These are phyloP conservation scores for Dendrostoma leiphaemia DNA, from an alignment of 2,329 filamentous ascomycete genomes.

Conservation along the genomic window DNA sequence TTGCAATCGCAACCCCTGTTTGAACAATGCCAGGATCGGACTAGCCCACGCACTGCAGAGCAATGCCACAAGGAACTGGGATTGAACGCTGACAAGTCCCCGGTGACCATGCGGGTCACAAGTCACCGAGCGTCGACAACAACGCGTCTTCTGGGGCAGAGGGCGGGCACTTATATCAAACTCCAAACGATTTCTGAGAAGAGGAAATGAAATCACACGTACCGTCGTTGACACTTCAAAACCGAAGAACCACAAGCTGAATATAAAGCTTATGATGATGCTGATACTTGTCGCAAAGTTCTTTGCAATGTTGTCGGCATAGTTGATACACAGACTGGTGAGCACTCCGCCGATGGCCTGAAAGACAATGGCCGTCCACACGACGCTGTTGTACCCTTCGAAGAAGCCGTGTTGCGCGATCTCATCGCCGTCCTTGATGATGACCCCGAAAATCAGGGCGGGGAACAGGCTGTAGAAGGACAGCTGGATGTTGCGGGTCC, in stretches of 20 bases:
- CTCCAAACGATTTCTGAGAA: no score
- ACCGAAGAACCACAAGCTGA: constrained; percentile 82
- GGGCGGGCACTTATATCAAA: no score
- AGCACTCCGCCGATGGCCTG: constrained; percentile 84
- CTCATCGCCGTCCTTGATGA: constrained; percentile 82
- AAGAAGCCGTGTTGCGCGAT: constrained; percentile 89
- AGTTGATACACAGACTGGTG: constrained; percentile 78
- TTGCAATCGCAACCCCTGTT: no score
- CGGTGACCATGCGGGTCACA: no score
- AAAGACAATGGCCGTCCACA: constrained; percentile 80
- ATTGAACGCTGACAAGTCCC: no score
- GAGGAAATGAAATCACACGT: constrained; percentile 33
- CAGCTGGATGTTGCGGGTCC: constrained; percentile 92
- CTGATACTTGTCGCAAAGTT: constrained; percentile 93
- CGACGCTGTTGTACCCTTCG: constrained; percentile 87
- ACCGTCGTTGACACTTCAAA: constrained; percentile 72
- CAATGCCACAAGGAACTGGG: no score
- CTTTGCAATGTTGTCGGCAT: constrained; percentile 87
- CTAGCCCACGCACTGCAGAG: no score
- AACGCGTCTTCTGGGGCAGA: no score
- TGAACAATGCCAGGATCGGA: no score
- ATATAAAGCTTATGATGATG: constrained; percentile 81
- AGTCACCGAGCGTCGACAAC: no score
- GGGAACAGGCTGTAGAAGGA: constrained; percentile 94
- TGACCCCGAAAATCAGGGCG: constrained; percentile 79